phyloP scores from a whole-genome alignment of 768 basidiomycete species.

The Asterophora lycoperdoides region DNA sequence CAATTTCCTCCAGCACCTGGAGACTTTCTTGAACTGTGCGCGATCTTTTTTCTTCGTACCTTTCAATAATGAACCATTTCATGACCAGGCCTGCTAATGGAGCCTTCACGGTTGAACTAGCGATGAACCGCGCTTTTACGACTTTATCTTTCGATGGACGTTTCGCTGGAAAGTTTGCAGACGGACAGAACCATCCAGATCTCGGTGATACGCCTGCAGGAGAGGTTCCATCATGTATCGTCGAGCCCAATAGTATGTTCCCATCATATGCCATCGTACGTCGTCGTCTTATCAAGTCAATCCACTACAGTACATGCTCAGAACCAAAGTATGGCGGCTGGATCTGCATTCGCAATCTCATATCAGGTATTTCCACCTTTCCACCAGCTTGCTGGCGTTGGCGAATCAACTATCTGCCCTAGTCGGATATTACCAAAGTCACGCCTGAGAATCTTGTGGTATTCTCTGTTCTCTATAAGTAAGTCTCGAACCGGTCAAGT shows the following conservation, averaged over 20 bases:
- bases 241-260: conserved; percentile 42
- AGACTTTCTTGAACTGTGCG: conserved; percentile 39
- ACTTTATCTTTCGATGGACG: conserved; percentile 37
- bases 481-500: conserved; percentile 10
- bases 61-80: neutral
- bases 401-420: neutral
- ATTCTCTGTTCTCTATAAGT: conserved; percentile 48
- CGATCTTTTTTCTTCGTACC: conserved; percentile 1
- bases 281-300: neutral
- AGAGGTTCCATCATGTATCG: conserved; percentile 40
- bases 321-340: conserved; percentile 46
- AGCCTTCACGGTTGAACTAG: conserved; percentile 44
- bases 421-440: conserved; percentile 45
- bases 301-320: conserved; percentile 44
- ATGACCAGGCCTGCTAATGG: conserved; percentile 40
- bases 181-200: conserved; percentile 39
- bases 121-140: conserved; percentile 47
- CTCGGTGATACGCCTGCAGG: conserved; percentile 21
- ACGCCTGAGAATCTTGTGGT: conserved; percentile 47
- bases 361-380: conserved; percentile 33
- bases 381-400: neutral
- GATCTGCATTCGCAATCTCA: conserved; percentile 52
- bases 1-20: conserved; percentile 39
- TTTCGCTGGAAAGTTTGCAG: conserved; percentile 36
- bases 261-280: neutral